Evolutionary conservation across 2,329 filamentous ascomycete genomes (phyloP), one percentile per base, ranked within the genome.

Genomic region (Rhinocladiella similis): DNA sequence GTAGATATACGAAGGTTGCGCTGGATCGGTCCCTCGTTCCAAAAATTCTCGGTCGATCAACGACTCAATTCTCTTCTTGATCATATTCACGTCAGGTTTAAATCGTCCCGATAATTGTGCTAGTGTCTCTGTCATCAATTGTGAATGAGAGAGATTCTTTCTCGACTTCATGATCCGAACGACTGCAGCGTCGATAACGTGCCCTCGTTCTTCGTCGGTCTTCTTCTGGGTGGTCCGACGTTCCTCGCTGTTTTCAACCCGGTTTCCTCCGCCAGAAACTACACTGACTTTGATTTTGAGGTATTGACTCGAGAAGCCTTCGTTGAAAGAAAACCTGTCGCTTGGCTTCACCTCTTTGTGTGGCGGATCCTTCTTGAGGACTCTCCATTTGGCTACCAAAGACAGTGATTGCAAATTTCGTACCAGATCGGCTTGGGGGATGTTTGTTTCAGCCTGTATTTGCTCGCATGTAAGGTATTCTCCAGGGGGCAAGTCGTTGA

Each of bases 261-360:
- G 94, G 70, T 91, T 95, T 16, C 87, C 83, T 1, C 86, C 84
- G 48, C 84, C 74, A 50, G 80, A 89, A 64, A 96, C 88, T 4
- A 94, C 88, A 19, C 90, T 90, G 18, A 94, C 90, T 72, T 96
- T 96, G 74, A 97, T 90, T 71, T 90, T 91, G 67, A 94, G 82
- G 48, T 89, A 86, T 69, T 90, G 91, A 74, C 89, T 92, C 47
- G 84, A 80, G 73, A 96, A 97, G 13, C 84, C 79, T 29, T 86
- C 77, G 69, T 97, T 97, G 78, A 92, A 96, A 7, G 76, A 81
- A 71, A 97, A 97, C 22, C 75, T 81, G 71, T 97, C 93, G 0
- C 84, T 84, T 0, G 84, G 73, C 65, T 90, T 92, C 59, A 95
- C 81, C 1, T 86, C 83, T 71, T 93, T 94, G 63, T 82, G 87